Percentiles rank a stretch among this genome's conserved stretches.
Conservation (phyloP, 805 yeast genomes). For the Cyberlindnera japonica region DNA sequence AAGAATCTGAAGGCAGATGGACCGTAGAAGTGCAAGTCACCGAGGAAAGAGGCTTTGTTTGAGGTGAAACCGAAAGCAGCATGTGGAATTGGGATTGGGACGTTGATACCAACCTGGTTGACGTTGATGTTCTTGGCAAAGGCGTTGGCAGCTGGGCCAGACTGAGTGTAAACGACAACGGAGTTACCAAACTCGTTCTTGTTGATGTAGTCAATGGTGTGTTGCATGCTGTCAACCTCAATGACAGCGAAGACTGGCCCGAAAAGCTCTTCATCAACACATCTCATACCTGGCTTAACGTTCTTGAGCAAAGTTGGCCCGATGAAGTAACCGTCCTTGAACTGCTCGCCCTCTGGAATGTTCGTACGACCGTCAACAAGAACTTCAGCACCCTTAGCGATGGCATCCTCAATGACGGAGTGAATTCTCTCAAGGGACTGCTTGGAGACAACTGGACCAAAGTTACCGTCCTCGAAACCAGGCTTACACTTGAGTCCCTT, state of each 20-base stretch:
- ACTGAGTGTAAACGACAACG: constrained; percentile 62
- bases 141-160: constrained; percentile 65
- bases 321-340: constrained; percentile 63
- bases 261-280: constrained; percentile 71
- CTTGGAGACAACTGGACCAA: constrained; percentile 73
- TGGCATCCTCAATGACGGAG: constrained; percentile 54
- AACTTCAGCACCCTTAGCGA: constrained; percentile 58
- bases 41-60: constrained; percentile 71
- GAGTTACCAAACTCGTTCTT: constrained; percentile 64
- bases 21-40: constrained; percentile 80
- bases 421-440: constrained; percentile 50
- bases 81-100: constrained; percentile 76
- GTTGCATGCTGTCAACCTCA: constrained; percentile 61
- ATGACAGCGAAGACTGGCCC: constrained; percentile 70
- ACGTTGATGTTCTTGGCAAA: constrained; percentile 64
- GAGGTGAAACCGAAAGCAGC: constrained; percentile 84
- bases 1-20: constrained; percentile 68
- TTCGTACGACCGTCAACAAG: constrained; percentile 58
- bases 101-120: constrained; percentile 77
- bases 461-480: constrained; percentile 62
- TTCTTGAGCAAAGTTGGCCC: constrained; percentile 65
- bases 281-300: constrained; percentile 64
- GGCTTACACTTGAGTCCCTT: constrained; percentile 54
- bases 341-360: constrained; percentile 31
- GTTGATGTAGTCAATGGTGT: constrained; percentile 63